Evolutionary conservation across 495 filamentous ascomycete species (phyloP), one percentile per base, ranked within the genome.

Genomic region (Parachaetomium inaequale): DNA sequence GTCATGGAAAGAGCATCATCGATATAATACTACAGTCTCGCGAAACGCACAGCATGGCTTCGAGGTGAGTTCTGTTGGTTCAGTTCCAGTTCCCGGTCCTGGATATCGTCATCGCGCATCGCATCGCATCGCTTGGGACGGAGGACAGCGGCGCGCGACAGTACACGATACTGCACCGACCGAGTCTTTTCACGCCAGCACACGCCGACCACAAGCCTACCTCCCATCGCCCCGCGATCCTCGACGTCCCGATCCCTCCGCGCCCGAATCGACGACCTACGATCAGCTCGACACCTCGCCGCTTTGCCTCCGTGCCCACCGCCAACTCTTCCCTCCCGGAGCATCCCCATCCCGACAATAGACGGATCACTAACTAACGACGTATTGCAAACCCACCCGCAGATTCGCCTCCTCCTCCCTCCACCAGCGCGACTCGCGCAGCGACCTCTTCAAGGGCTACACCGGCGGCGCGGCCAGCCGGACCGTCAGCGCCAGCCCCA

Each of bases 391-490:
- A 14, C 38, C 21, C 29, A 19, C 42, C 42, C 7, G 25, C 61
- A 87, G 86, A 77, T 87, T 88, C 65, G 76, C 79, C 51, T 74
- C 82, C 61, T 86, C 83, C 50, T 75, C 76, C 65, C 85, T 88
- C 66, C 87, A 90, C 75, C 88, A 93, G 72, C 91, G 91, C 68
- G 91, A 96, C 76, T 87, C 92, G 58, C 91, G 92, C 75, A 87
- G 84, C 66, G 86, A 90, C 65, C 89, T 98, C 71, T 97, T 98
- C 81, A 88, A 89, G 66, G 83, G 85, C 70, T 96, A 96, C 76
- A 84, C 82, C 68, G 87, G 87, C 70, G 77, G 78, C 71, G 77
- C 78, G 47, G 80, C 38, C 54, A 65, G 64, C 66, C 84, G 84
- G 23, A 82, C 81, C 26, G 78, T 75, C 57, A 79, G 73, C 68